Conservation (phyloP, 208 protist genomes). For the Tritrichomonas foetus region DNA sequence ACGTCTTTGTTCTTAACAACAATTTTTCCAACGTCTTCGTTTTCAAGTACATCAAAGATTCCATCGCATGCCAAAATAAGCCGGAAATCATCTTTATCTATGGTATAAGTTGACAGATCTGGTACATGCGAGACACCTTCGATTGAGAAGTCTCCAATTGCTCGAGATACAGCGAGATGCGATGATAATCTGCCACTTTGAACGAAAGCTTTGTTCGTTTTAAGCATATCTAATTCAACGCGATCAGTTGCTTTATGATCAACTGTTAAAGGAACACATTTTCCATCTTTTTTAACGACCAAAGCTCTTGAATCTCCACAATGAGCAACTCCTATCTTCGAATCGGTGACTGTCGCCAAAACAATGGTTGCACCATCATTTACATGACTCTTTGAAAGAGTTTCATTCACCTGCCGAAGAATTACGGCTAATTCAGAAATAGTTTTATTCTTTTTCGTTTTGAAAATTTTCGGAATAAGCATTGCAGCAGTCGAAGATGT, state of each 20-base stretch:
- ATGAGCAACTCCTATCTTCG: not conserved
- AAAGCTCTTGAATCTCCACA: not conserved
- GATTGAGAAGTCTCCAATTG: conserved; percentile 22
- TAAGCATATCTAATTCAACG: not conserved
- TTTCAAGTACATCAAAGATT: not conserved
- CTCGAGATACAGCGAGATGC: not conserved
- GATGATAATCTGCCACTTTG: not conserved
- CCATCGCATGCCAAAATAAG: not conserved
- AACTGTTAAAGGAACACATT: not conserved
- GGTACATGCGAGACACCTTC: not conserved
- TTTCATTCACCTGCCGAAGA: not conserved
- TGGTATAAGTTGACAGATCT: not conserved
- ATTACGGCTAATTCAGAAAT: not conserved
- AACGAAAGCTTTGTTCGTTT: not conserved
- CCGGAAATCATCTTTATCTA: not conserved
- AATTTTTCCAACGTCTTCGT: not conserved
- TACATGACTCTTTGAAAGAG: not conserved
- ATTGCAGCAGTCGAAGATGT: not conserved
- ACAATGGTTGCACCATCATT: not conserved
- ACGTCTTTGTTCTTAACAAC: not conserved
- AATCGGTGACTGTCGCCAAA: not conserved
- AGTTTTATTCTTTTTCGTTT: not conserved
- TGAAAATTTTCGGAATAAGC: not conserved
- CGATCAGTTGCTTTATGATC: not conserved
- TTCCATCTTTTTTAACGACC: not conserved